These are phyloP conservation scores for Pseudocercospora fuligena DNA, from an alignment of 2,329 filamentous ascomycete species.

Conservation along the genomic window DNA sequence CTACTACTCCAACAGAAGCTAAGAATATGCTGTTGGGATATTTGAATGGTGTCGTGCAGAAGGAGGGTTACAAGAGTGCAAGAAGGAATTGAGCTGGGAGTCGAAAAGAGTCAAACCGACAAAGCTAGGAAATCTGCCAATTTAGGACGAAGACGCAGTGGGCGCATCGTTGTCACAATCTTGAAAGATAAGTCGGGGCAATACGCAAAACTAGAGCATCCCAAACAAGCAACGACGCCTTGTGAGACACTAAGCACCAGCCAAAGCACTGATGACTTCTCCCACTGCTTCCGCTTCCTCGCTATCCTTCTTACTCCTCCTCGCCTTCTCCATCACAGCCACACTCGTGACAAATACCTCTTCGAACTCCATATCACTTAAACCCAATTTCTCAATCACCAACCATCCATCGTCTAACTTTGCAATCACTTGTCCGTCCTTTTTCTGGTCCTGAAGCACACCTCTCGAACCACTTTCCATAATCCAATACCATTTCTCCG, in stretches of 20 bases:
- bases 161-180: background rate
- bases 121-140: background rate
- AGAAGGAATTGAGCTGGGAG: background rate
- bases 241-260: too few relatives aligned
- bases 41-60: constrained; percentile 43
- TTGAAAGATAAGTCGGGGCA: background rate
- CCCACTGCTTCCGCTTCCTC: background rate
- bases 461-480: background rate
- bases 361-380: background rate
- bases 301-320: background rate
- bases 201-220: background rate
- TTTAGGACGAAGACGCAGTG: background rate
- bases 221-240: background rate
- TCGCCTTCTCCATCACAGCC: constrained; percentile 1
- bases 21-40: constrained; percentile 44
- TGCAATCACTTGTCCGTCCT: background rate
- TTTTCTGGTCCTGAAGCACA: background rate
- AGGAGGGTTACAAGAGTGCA: constrained; percentile 33
- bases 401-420: background rate
- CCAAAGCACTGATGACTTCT: background rate
- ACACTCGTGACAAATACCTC: background rate
- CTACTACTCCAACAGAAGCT: constrained; percentile 39
- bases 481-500: background rate
- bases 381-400: background rate
- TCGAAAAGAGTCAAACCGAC: background rate